Percentiles rank a stretch among this genome's conserved stretches.
These are phyloP conservation scores for Coelastrella sp. DNA, from an alignment of 139 green algal genomes.

Conservation along the genomic window DNA sequence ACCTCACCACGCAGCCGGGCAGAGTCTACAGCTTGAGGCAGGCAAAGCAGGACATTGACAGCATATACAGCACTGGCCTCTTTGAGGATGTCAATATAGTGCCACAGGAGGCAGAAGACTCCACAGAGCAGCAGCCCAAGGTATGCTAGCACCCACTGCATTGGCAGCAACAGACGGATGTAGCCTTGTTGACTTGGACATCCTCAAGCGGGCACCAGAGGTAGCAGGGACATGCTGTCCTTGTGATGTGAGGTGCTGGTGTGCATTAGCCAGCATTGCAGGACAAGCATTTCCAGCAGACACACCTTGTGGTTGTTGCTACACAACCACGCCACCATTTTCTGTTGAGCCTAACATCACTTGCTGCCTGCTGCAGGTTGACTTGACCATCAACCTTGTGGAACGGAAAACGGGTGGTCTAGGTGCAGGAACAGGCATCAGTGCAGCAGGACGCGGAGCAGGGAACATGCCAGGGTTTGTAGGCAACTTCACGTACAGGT, in stretches of 20 bases:
- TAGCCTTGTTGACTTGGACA: neutral
- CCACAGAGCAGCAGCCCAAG: conserved; percentile 68
- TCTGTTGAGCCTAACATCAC: neutral
- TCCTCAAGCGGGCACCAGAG: neutral
- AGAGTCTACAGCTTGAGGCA: conserved; percentile 41
- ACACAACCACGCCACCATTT: neutral
- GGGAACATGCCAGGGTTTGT: conserved; percentile 87
- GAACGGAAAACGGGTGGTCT: conserved; percentile 93
- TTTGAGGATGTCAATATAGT: conserved; percentile 96
- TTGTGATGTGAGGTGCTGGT: neutral
- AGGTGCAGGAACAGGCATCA: conserved; percentile 86
- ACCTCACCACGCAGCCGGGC: conserved; percentile 76
- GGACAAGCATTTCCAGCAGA: neutral
- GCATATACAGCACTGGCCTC: conserved; percentile 92
- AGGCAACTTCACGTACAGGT: conserved; percentile 84
- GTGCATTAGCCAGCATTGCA: neutral
- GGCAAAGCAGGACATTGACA: conserved; percentile 88
- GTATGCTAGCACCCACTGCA: conserved; percentile 22
- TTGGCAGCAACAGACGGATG: neutral
- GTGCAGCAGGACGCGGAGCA: conserved; percentile 63
- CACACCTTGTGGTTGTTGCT: too few species aligned
- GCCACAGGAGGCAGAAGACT: conserved; percentile 82
- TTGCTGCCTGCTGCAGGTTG: conserved; percentile 67
- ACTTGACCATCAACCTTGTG: conserved; percentile 87
- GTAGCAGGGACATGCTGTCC: too few species aligned